phyloP scores from a whole-genome alignment of 257 asterid genomes.

The Solanum medicagineum region DNA sequence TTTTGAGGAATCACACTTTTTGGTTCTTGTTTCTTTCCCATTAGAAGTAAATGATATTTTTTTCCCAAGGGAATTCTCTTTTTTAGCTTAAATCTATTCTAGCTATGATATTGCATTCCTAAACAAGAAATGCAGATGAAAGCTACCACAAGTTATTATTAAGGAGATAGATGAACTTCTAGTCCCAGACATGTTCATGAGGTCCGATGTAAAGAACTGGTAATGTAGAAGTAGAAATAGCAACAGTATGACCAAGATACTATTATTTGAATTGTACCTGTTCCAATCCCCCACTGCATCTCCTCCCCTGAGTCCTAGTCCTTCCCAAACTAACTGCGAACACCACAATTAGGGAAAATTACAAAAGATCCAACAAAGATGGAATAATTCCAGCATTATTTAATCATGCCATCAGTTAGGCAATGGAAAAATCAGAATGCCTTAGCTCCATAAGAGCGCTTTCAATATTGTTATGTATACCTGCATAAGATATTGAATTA shows the following conservation, averaged over 20 bases:
- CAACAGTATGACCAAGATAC: neutral
- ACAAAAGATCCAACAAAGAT: neutral
- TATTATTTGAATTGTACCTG: conserved; percentile 1
- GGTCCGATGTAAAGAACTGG: neutral
- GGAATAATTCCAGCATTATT: neutral
- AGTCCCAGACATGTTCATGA: neutral
- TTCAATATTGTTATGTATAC: neutral
- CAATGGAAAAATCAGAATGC: neutral
- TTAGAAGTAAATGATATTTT: neutral
- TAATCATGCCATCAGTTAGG: neutral
- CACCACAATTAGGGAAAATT: neutral
- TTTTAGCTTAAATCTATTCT: neutral
- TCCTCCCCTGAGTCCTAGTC: conserved; percentile 26
- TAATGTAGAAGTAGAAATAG: neutral
- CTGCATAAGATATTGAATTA: no score
- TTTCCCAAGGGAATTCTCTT: neutral
- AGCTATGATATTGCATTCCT: neutral
- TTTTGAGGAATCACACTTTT: neutral
- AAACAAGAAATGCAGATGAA: neutral
- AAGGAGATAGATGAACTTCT: neutral
- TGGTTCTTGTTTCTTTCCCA: neutral
- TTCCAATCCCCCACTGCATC: conserved; percentile 22
- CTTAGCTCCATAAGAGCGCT: neutral
- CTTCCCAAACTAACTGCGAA: conserved; percentile 27
- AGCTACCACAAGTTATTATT: neutral